Base-by-base conservation (phyloP, 306 rosid genomes). In the Clitoria ternatea region DNA sequence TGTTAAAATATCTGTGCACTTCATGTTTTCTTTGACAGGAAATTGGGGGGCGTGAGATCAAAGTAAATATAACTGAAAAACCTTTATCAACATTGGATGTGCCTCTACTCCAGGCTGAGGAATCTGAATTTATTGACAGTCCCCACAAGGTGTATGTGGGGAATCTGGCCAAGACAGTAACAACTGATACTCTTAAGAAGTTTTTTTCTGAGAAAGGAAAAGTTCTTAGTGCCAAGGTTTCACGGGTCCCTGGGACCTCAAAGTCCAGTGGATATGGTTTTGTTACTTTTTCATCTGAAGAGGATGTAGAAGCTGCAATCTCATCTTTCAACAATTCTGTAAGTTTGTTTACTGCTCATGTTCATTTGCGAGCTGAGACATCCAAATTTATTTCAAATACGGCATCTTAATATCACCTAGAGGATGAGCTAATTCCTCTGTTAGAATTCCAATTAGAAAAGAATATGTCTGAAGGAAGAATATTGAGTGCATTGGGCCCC, bases 111-210 rank as follows among this genome's bases (percentile, higher is more conserved):
- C 89, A 84, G 78, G 80, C 80, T 20, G 97, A 89, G 80, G 98
- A 94, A 49, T 79, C 92, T 1, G 74, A 85, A 77, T 89, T 87
- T 29, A 19, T 87, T 40, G 98, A 94, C 56, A 89, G 96, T 77
- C 96, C 97, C 61, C 83, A 89, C 90, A 94, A 94, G 73, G 92
- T 94, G 13, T 90, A 94, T 57, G 91, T 90, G n/a, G 98, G 98
- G 78, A 94, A 94, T 81, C 82, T 94, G 63, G 92, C 90, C 43
- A 94, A 85, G 82, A 70, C 83, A 26, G 97, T 94, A 26, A 90
- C 95, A 42, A 78, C 89, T 0, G 97, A 90, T 42, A 55, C 37
- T 10, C 96, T 94, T 17, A 85, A 84, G 67, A 80, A 36, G 24
- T 85, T 87, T 4, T 94, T 94, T 73, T 87, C 97, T 11, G 85